Conservation (phyloP, 2,329 filamentous ascomycete genomes). For the Phialocephala subalpina region DNA sequence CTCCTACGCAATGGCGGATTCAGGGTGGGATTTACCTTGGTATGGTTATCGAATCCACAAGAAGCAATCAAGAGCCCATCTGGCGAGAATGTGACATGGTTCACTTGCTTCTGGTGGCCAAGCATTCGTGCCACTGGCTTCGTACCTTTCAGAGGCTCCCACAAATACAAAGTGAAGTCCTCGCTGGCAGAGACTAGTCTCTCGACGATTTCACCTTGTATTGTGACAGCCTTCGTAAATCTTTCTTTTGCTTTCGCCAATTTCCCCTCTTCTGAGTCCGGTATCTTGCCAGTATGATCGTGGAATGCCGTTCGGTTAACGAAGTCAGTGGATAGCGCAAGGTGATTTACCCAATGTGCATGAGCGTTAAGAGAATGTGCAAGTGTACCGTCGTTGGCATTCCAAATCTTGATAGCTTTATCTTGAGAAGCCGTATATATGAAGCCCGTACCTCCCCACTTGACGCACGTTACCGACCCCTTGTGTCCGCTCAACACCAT, state of each 20-base stretch:
- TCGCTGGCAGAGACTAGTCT: constrained; percentile 90
- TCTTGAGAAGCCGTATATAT: constrained; percentile 90
- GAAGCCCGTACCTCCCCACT: constrained; percentile 89
- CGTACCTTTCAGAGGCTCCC: constrained; percentile 80
- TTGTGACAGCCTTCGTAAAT: constrained; percentile 84
- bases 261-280: constrained; percentile 74
- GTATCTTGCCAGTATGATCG: constrained; percentile 80
- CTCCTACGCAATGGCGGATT: too few species aligned
- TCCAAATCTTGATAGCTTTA: constrained; percentile 93
- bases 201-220: constrained; percentile 81
- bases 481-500: constrained; percentile 89
- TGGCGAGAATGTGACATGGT: constrained; percentile 93
- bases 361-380: constrained; percentile 83
- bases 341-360: constrained; percentile 94
- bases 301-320: constrained; percentile 86
- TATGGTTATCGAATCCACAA: constrained; percentile 91
- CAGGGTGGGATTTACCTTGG: too few species aligned
- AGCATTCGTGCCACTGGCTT: constrained; percentile 89
- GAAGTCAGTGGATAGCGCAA: constrained; percentile 92
- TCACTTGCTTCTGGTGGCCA: constrained; percentile 97
- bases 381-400: constrained; percentile 79
- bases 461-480: constrained; percentile 86
- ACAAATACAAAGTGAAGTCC: constrained; percentile 96
- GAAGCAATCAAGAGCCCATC: constrained; percentile 89
- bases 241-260: constrained; percentile 78